phyloP scores from a whole-genome alignment of 1,284 basidiomycete genomes.

The Tranzscheliella williamsii region DNA sequence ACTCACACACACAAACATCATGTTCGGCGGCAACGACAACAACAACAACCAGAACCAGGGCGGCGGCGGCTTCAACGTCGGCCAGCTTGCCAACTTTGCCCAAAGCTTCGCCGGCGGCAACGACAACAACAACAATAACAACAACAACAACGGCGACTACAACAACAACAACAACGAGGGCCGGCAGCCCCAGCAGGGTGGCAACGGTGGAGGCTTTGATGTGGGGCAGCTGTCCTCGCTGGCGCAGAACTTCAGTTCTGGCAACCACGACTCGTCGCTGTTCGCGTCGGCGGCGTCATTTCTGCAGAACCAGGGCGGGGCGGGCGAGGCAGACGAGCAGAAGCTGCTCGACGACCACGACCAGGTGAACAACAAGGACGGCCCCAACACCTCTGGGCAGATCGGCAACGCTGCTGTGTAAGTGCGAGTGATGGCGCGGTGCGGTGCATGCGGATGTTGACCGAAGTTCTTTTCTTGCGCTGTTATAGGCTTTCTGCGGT shows the following conservation, averaged over 20 bases:
- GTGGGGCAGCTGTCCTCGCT: constrained; percentile 33
- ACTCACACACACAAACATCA: background rate
- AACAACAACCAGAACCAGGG: constrained; percentile 15
- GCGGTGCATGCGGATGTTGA: too few relatives aligned
- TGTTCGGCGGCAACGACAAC: constrained; percentile 6
- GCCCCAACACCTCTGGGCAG: constrained; percentile 34
- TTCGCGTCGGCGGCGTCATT: constrained; percentile 39
- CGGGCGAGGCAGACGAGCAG: constrained; percentile 45
- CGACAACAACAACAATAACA: constrained; percentile 2
- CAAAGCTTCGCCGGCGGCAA: constrained; percentile 1
- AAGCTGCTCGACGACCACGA: constrained; percentile 43
- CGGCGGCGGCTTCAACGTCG: background rate
- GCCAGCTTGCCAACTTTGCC: constrained; percentile 3
- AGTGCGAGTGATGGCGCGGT: constrained; percentile 3
- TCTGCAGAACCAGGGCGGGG: constrained; percentile 39
- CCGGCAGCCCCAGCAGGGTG: constrained; percentile 16
- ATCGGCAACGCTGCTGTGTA: constrained; percentile 54
- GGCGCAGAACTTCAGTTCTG: constrained; percentile 40
- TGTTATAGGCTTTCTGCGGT: constrained; percentile 39
- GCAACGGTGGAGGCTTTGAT: constrained; percentile 39
- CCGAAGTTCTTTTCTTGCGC: background rate
- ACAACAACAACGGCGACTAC: constrained; percentile 2
- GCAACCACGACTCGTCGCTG: constrained; percentile 39
- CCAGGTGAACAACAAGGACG: constrained; percentile 40
- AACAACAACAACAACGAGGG: constrained; percentile 5